Evolutionary conservation across 192 early-diverging fungal genomes (phyloP).

Genomic region (Allomyces arbusculus): DNA sequence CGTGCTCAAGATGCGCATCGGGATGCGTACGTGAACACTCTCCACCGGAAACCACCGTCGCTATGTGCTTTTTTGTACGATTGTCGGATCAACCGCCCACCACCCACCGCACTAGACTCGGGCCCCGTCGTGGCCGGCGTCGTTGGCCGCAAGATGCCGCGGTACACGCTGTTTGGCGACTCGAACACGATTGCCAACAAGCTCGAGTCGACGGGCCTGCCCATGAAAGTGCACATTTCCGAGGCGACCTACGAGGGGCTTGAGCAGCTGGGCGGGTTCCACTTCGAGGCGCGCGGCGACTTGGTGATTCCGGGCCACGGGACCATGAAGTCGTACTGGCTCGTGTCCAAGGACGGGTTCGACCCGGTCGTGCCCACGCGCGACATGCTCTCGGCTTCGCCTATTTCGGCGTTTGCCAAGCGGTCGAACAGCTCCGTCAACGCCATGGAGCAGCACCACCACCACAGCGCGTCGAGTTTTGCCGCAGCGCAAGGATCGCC

Average conservation of each 20-base stretch:
- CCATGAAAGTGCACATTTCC: slow-evolving; percentile 13
- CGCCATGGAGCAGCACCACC: too few relatives aligned
- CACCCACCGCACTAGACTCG: neutral
- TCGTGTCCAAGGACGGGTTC: slow-evolving; percentile 10
- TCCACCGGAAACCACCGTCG: neutral
- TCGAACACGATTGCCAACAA: slow-evolving; percentile 16
- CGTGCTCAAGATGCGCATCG: slow-evolving; percentile 13
- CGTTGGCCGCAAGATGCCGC: slow-evolving; percentile 23
- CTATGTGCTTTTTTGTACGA: neutral
- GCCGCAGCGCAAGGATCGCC: too few relatives aligned
- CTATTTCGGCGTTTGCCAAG: too few relatives aligned
- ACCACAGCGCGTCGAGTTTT: too few relatives aligned
- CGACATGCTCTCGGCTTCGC: too few relatives aligned
- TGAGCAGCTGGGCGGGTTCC: slow-evolving; percentile 5
- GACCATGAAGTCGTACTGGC: slow-evolving; percentile 13
- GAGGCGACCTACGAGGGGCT: slow-evolving; percentile 9
- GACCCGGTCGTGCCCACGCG: neutral
- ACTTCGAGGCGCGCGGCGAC: slow-evolving; percentile 8
- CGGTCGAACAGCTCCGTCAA: too few relatives aligned
- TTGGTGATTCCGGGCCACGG: slow-evolving; percentile 11
- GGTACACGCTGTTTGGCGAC: slow-evolving; percentile 21
- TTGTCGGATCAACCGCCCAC: neutral
- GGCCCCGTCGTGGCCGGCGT: slow-evolving; percentile 17
- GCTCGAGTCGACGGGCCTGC: slow-evolving; percentile 18
- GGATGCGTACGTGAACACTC: slow-evolving; percentile 10